phyloP scores from a whole-genome alignment of 176 grass and related monocot species.

The Alopecurus myosuroides region DNA sequence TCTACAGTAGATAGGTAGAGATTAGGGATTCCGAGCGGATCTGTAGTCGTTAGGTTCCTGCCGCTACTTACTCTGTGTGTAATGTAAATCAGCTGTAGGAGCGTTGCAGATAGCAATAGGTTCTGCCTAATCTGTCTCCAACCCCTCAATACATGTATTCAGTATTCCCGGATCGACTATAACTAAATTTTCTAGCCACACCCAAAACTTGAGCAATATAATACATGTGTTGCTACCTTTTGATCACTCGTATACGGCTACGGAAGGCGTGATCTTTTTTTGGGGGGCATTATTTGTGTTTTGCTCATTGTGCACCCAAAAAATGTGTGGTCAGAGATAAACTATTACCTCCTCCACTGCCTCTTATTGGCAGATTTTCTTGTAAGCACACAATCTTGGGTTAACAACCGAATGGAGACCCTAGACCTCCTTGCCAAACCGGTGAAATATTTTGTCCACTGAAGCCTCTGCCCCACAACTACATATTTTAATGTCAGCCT shows the following conservation, averaged over 20 bases:
- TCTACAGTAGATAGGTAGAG: not conserved
- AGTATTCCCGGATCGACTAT: not conserved
- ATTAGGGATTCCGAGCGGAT: not conserved
- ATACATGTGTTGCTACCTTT: not conserved
- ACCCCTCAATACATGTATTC: not conserved
- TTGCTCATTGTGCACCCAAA: not conserved
- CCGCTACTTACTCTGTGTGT: not conserved
- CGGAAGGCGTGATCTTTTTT: too few species aligned
- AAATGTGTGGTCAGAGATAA: not conserved
- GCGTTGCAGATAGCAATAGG: not conserved
- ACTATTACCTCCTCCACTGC: not conserved
- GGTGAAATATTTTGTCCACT: not conserved
- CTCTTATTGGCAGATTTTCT: not conserved
- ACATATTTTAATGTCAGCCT: not conserved
- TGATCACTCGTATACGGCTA: too few species aligned
- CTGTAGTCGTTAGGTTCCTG: not conserved
- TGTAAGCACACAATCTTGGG: not conserved
- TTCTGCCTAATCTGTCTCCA: not conserved
- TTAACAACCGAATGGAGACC: not conserved
- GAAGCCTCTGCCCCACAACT: not conserved
- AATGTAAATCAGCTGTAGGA: not conserved
- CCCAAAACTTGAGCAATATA: not conserved
- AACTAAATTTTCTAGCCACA: not conserved
- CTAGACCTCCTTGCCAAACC: not conserved
- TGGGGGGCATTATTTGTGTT: too few species aligned